A percentile compares a stretch with the other conserved stretches of the same genome.
phyloP scores from a whole-genome alignment of 768 basidiomycete genomes.

The Bullera alba region DNA sequence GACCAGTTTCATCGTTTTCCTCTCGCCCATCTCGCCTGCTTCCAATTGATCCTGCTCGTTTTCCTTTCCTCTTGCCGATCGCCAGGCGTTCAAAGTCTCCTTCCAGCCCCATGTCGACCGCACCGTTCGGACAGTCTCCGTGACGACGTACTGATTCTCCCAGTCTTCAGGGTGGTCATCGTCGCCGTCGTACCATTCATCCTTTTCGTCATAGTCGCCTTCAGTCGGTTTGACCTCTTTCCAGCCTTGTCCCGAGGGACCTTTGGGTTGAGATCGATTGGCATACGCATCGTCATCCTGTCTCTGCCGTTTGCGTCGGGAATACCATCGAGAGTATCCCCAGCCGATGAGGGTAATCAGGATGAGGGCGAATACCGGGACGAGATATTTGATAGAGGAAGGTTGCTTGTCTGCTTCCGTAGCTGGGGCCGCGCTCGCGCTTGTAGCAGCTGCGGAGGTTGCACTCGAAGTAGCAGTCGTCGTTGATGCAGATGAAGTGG shows the following conservation, averaged over 20 bases:
- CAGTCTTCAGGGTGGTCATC: neutral
- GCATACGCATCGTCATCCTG: neutral
- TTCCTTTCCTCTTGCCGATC: slow-evolving; percentile 15
- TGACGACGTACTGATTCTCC: neutral
- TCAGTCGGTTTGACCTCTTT: slow-evolving; percentile 10
- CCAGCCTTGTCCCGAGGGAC: neutral
- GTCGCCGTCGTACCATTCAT: slow-evolving; percentile 12
- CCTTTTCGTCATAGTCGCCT: slow-evolving; percentile 11
- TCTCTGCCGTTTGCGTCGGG: slow-evolving; percentile 6
- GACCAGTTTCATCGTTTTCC: slow-evolving; percentile 17
- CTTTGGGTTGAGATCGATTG: neutral
- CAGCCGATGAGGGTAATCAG: slow-evolving; percentile 18
- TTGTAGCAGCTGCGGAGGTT: too few relatives aligned
- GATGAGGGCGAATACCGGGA: slow-evolving; percentile 23
- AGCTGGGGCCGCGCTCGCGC: neutral
- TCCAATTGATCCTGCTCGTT: neutral
- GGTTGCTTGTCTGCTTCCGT: slow-evolving; percentile 6
- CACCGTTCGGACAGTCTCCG: neutral
- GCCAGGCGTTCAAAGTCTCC: slow-evolving; percentile 11
- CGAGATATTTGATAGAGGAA: slow-evolving; percentile 15
- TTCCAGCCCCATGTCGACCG: slow-evolving; percentile 16
- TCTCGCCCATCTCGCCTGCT: slow-evolving; percentile 6
- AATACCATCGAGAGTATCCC: slow-evolving; percentile 1
- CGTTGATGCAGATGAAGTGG: too few relatives aligned
- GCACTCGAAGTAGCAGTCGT: too few relatives aligned